Percentiles rank a stretch among this genome's conserved stretches.
Conservation (phyloP, 169 alveolate genomes). For the Eimeria praecox region DNA sequence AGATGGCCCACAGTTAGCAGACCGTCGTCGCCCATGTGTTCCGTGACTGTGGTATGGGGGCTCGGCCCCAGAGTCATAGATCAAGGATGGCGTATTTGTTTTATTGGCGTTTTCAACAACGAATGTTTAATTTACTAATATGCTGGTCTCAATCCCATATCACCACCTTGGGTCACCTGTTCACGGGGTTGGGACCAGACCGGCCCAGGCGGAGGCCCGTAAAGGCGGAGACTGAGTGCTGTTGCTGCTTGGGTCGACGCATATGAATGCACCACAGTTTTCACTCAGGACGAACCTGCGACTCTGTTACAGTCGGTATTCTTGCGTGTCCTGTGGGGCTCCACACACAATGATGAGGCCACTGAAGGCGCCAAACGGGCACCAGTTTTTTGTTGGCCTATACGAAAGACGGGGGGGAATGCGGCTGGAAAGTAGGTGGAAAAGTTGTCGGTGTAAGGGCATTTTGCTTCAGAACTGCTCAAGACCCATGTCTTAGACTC, state of each 20-base stretch:
- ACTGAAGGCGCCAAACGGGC: neutral
- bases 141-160: neutral
- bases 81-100: neutral
- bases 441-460: neutral
- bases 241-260: neutral
- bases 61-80: neutral
- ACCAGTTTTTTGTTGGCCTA: neutral
- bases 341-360: neutral
- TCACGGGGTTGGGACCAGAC: neutral
- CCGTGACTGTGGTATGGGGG: neutral
- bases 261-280: neutral
- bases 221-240: conserved; percentile 9
- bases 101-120: neutral
- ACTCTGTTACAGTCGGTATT: neutral
- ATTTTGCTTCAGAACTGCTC: neutral
- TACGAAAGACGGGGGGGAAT: neutral
- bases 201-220: conserved; percentile 30
- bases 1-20: neutral
- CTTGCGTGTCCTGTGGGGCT: neutral
- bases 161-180: neutral
- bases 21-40: neutral
- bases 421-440: neutral
- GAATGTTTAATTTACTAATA: neutral
- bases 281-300: neutral
- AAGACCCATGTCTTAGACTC: neutral